Conservation (phyloP, 306 rosid species). For the Hippophae gyantsensis region DNA sequence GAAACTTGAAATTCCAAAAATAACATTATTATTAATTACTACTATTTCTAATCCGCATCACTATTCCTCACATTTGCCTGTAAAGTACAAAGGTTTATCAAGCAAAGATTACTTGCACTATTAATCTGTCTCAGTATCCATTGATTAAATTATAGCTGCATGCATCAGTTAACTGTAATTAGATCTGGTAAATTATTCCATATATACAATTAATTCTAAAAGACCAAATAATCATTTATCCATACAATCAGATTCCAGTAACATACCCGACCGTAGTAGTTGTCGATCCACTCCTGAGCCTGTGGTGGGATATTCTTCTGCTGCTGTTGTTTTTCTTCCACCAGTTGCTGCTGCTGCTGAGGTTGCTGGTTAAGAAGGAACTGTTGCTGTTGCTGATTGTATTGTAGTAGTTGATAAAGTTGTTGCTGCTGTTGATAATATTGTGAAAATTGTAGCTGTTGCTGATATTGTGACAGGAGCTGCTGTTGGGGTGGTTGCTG, state of each 20-base stretch:
- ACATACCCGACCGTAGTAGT: conserved; percentile 24
- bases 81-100: too few relatives aligned
- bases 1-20: too few relatives aligned
- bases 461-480: conserved; percentile 19
- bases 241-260: not conserved
- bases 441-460: conserved; percentile 43
- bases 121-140: too few relatives aligned
- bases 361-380: conserved; percentile 16
- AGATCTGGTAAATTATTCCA: too few relatives aligned
- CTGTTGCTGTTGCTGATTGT: conserved; percentile 31
- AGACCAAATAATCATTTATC: conserved; percentile 5
- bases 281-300: conserved; percentile 16
- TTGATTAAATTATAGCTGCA: too few relatives aligned
- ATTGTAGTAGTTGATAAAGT: conserved; percentile 37
- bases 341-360: conserved; percentile 28
- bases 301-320: conserved; percentile 9
- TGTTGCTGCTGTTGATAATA: conserved; percentile 43
- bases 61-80: too few relatives aligned
- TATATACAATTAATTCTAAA: not conserved
- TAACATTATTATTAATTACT: too few relatives aligned
- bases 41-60: too few relatives aligned
- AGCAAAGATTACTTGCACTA: too few relatives aligned
- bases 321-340: conserved; percentile 27
- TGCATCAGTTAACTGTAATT: too few relatives aligned
- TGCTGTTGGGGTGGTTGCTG: conserved; percentile 14